These are phyloP conservation scores for Nigrospora sphaerica DNA, from an alignment of 2,329 filamentous ascomycete genomes.

Conservation along the genomic window DNA sequence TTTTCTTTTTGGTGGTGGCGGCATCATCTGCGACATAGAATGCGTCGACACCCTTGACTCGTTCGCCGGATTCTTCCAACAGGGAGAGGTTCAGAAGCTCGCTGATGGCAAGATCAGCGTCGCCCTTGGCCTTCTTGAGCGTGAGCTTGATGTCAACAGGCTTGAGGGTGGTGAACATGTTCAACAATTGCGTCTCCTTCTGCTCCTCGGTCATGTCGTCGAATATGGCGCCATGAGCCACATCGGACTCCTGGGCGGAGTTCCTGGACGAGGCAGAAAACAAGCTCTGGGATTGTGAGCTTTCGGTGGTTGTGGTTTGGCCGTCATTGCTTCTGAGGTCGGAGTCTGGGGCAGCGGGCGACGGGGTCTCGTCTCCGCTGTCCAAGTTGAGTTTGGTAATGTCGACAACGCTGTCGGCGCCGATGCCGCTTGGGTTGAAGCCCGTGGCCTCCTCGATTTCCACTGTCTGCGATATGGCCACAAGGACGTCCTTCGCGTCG, in stretches of 20 bases:
- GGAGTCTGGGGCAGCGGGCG: slow-evolving; percentile 7
- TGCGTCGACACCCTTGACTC: slow-evolving; percentile 71
- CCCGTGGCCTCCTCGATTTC: slow-evolving; percentile 61
- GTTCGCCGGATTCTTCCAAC: slow-evolving; percentile 59
- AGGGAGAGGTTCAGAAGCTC: slow-evolving; percentile 73
- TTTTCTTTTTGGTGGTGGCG: slow-evolving; percentile 14
- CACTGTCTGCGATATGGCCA: slow-evolving; percentile 59
- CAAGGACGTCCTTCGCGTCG: slow-evolving; percentile 51
- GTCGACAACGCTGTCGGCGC: slow-evolving; percentile 28
- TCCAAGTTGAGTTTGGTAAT: slow-evolving; percentile 10
- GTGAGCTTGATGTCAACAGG: slow-evolving; percentile 58
- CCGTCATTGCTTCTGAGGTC: slow-evolving; percentile 19
- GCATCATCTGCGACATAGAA: slow-evolving; percentile 57
- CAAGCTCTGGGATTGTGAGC: slow-evolving; percentile 11
- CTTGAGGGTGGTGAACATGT: slow-evolving; percentile 67
- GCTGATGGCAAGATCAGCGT: slow-evolving; percentile 67
- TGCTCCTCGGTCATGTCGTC: slow-evolving; percentile 45
- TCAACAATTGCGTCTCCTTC: slow-evolving; percentile 56
- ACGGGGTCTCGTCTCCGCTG: slow-evolving; percentile 5
- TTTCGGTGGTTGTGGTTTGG: slow-evolving; percentile 17
- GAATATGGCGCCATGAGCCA: slow-evolving; percentile 20
- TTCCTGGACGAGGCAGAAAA: slow-evolving; percentile 13
- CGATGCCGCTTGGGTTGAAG: slow-evolving; percentile 72
- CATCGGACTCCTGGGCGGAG: slow-evolving; percentile 14
- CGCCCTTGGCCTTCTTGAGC: slow-evolving; percentile 59